Percentiles rank a stretch among this genome's conserved stretches.
phyloP scores from a whole-genome alignment of 2,329 filamentous ascomycete genomes.

The Stagonosporopsis rhizophila region DNA sequence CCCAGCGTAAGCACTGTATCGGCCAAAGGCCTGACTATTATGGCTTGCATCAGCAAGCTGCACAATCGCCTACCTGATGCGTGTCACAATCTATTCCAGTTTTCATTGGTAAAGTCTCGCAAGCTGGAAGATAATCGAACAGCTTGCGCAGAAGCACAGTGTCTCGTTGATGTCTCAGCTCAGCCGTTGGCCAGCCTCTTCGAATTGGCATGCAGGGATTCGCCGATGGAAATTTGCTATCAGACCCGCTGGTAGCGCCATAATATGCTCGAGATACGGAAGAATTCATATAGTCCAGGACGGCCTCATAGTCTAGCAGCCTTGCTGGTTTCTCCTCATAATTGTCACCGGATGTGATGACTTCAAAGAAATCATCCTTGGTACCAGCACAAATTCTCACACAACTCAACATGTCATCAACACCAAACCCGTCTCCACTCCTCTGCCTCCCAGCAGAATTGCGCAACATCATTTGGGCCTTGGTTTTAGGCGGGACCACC shows the following conservation, averaged over 20 bases:
- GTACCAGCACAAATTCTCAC: not conserved
- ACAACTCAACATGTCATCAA: not conserved
- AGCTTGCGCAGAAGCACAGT: not conserved
- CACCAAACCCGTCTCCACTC: not conserved
- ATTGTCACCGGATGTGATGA: not conserved
- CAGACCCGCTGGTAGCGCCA: constrained; percentile 10
- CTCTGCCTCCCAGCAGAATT: constrained; percentile 13
- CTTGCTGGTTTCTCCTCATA: not conserved
- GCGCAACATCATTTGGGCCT: constrained; percentile 9
- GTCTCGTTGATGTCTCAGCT: not conserved
- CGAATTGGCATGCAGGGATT: constrained; percentile 3
- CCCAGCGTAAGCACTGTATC: not conserved
- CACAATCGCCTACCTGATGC: not conserved
- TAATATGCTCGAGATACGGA: not conserved
- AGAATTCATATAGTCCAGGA: not conserved
- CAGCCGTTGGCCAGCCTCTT: constrained; percentile 1
- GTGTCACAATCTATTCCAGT: not conserved
- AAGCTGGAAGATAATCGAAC: not conserved
- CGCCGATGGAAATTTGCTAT: constrained; percentile 2
- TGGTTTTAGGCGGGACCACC: not conserved
- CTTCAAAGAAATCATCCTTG: not conserved
- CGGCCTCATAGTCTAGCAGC: not conserved
- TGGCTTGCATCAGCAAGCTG: constrained; percentile 2
- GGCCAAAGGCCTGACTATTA: not conserved
- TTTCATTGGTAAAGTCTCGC: not conserved